Evolutionary conservation across 345 rosid species (phyloP), one percentile per base, ranked within the genome.

Genomic region (Heritiera fomes): DNA sequence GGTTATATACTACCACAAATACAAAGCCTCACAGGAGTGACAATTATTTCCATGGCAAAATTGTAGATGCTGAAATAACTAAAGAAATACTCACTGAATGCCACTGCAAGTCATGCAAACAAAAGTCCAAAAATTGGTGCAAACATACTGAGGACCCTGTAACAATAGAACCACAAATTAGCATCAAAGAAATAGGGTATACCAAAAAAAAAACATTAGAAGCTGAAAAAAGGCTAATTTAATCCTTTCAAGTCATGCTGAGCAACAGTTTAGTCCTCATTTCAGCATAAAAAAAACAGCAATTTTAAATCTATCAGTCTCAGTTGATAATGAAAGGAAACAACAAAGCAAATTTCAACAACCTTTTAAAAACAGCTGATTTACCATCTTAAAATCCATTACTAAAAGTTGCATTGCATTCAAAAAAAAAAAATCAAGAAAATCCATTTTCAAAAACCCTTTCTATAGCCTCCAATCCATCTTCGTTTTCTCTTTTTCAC

Each of bases 131-230:
- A 96, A 96, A 76, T 90, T 96, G 10, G 94, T 94, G 73, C 98
- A 96, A 80, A 94, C 97, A 82, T 90, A 94, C 84, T 94, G 99
- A 63, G 99, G 99, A 77, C 95, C 97, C 98, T 96, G 98, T 91
- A 53, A 38, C 43, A n/a, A 34, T 53, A 18, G 5, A 18, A 53
- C 32, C 49, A 87, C 49, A 82, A 76, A n/a, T 66, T 76, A 71
- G 80, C 11, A 77, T 52, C n/a, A 67, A 28, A 78, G 74, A 68
- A 14, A 43, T 8, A 12, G 70, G 40, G 55, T 62, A 11, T 41
- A 5, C 2, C 2, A 43, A 41, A 32, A 61, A 61, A 41, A 41
- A 82, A 41, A 68, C 11, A 10, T 40, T 34, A 43, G 43, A 56
- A 77, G 61, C 53, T 43, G 20, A 28, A 59, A 69, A 10, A 45